phyloP scores from a whole-genome alignment of 306 rosid genomes.

The Dalbergia cochinchinensis region DNA sequence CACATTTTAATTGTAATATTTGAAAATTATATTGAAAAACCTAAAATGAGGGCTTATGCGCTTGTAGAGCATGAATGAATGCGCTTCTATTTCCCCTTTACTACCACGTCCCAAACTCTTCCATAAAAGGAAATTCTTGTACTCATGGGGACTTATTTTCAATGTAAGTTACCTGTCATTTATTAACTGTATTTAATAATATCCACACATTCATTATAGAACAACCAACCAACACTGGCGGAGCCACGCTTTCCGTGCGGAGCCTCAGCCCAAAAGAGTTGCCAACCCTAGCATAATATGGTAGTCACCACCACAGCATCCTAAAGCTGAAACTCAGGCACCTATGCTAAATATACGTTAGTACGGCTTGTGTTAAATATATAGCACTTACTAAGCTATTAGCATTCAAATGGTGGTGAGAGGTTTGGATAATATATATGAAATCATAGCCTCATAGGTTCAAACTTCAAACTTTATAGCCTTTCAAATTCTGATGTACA shows the following conservation, averaged over 20 bases:
- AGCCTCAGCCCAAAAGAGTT: not conserved
- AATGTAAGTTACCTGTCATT: not conserved
- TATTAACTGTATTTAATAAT: not conserved
- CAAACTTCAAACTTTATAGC: too few relatives aligned
- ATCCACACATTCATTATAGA: not conserved
- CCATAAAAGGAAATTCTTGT: not conserved
- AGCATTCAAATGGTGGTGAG: too few relatives aligned
- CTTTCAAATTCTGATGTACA: too few relatives aligned
- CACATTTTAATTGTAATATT: too few relatives aligned
- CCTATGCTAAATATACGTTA: not conserved
- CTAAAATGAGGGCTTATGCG: too few relatives aligned
- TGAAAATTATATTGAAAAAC: too few relatives aligned
- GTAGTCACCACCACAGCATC: constrained; percentile 23
- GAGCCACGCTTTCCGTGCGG: too few relatives aligned
- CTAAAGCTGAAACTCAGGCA: not conserved
- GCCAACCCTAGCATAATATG: not conserved
- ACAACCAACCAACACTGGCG: not conserved
- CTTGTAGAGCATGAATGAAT: too few relatives aligned
- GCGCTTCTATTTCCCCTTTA: not conserved
- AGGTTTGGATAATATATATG: too few relatives aligned
- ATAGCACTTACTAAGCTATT: constrained; percentile 2
- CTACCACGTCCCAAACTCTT: not conserved
- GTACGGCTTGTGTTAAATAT: not conserved
- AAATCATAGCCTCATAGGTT: too few relatives aligned
- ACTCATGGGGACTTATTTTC: not conserved